Evolutionary conservation across 1,284 basidiomycete genomes (phyloP), one percentile per base, ranked within the genome.

Genomic region (Flammula alnicola): DNA sequence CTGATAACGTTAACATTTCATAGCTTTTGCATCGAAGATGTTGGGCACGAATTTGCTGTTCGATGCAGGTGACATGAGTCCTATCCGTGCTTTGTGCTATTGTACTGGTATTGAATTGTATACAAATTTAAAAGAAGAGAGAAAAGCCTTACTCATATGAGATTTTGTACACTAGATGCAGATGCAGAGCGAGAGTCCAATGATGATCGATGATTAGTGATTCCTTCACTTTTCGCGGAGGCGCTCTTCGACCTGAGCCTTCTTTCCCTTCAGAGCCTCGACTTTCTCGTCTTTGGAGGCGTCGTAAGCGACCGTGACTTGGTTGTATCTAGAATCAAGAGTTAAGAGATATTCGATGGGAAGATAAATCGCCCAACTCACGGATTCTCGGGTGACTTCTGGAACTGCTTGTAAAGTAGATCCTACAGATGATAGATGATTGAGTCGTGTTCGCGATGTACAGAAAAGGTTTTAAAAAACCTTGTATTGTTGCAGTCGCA

Each of bases 311-410:
- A 96, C 80, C 4, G 79, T 79, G 2, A 74, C 76, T 70, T 94
- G 93, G 68, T 95, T 95, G 76, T 91, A 87, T 55, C 91, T 94
- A 60, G 26, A 22, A 16, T 10, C 26, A 26, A 20, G 42, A 32
- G 48, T 47, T 16, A 36, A 32, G 25, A 12, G 42, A 23, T 10
- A 42, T 25, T 29, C 39, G 31, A 26, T 29, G n/a, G 22, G 26
- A 16, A 17, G 42, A 52, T 49, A 27, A n/a, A n/a, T 11, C 23
- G 11, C 9, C 54, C 41, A 5, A 64, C 86, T 64, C 74, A 94
- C 83, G 92, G 91, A 68, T 95, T 94, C 52, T 93, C 92, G 0
- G 90, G 88, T 7, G 88, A 86, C 67, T 95, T 95, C 70, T 94
- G 88, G 81, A 91, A 93, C 64, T 89, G 81, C 67, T 92, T 93